Conservation (phyloP, 2,329 filamentous ascomycete species). For the Exophiala xenobiotica region DNA sequence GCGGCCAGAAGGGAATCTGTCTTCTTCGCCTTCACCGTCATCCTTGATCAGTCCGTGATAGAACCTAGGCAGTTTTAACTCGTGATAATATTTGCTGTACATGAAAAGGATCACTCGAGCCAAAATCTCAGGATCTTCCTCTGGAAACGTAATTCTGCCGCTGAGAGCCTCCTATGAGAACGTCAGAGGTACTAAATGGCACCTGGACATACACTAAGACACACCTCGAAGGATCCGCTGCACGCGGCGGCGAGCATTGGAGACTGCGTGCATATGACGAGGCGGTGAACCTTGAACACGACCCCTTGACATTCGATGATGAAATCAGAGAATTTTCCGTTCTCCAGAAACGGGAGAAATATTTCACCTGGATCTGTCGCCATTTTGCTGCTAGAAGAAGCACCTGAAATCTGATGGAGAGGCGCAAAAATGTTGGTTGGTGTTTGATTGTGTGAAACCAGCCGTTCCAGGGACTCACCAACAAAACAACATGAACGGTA, state of each 20-base stretch:
- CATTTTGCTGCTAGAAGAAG: no score
- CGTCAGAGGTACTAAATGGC: neutral
- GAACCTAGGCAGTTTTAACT: neutral
- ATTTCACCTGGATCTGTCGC: neutral
- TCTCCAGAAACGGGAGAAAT: neutral
- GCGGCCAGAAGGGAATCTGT: neutral
- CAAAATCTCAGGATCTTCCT: slow-evolving; percentile 9
- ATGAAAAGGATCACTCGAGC: slow-evolving; percentile 11
- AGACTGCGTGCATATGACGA: slow-evolving; percentile 30
- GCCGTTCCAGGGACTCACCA: no score
- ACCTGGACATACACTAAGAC: neutral
- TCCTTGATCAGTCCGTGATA: neutral
- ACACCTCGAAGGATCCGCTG: slow-evolving; percentile 32
- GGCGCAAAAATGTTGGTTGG: no score
- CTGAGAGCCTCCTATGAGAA: slow-evolving; percentile 1
- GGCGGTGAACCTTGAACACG: slow-evolving; percentile 32
- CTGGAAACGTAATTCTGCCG: slow-evolving; percentile 9
- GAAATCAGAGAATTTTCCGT: slow-evolving; percentile 14
- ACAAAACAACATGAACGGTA: neutral
- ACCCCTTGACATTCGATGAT: slow-evolving; percentile 25
- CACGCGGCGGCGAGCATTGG: slow-evolving; percentile 26
- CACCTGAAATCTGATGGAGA: no score
- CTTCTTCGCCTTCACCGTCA: neutral
- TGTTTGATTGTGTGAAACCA: no score
- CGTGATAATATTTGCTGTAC: slow-evolving; percentile 13